These are phyloP conservation scores for Gynandropsis gynandra DNA, from an alignment of 345 rosid species.

Conservation along the genomic window DNA sequence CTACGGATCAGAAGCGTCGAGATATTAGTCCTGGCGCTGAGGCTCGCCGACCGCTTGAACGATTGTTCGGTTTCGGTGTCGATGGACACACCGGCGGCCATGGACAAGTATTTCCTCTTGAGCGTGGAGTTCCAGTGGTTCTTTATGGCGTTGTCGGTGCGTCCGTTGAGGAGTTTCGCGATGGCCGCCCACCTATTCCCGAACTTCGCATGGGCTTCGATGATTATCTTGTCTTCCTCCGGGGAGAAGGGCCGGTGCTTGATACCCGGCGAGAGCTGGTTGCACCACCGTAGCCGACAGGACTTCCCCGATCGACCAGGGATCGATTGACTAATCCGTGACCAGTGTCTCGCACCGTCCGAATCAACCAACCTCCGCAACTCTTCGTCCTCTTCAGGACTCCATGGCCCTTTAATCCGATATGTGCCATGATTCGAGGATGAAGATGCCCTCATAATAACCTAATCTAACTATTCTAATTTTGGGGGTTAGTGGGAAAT, in stretches of 20 bases:
- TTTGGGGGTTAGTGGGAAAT: too few relatives aligned
- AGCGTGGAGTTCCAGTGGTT: too few relatives aligned
- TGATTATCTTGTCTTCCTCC: constrained; percentile 51
- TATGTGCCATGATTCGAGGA: too few relatives aligned
- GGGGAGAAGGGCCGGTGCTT: constrained; percentile 57
- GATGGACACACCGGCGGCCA: too few relatives aligned
- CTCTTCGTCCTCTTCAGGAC: constrained; percentile 67
- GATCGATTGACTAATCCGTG: constrained; percentile 60
- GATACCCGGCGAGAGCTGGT: constrained; percentile 68
- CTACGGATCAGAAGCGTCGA: too few relatives aligned
- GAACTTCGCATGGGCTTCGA: constrained; percentile 54
- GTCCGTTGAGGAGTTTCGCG: constrained; percentile 64
- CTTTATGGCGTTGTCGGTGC: constrained; percentile 73
- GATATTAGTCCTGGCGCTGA: constrained; percentile 33
- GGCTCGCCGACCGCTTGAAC: constrained; percentile 56
- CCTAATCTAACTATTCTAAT: too few relatives aligned
- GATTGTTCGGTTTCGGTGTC: too few relatives aligned
- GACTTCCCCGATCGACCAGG: constrained; percentile 76
- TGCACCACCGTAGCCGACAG: constrained; percentile 70
- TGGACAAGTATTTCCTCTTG: too few relatives aligned
- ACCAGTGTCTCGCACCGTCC: constrained; percentile 73
- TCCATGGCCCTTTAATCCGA: constrained; percentile 82
- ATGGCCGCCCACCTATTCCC: constrained; percentile 87
- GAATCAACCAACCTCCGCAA: constrained; percentile 41
- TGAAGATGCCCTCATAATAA: too few relatives aligned